These are phyloP conservation scores for Pythium volutum DNA, from an alignment of 352 stramenopile species.

Conservation along the genomic window DNA sequence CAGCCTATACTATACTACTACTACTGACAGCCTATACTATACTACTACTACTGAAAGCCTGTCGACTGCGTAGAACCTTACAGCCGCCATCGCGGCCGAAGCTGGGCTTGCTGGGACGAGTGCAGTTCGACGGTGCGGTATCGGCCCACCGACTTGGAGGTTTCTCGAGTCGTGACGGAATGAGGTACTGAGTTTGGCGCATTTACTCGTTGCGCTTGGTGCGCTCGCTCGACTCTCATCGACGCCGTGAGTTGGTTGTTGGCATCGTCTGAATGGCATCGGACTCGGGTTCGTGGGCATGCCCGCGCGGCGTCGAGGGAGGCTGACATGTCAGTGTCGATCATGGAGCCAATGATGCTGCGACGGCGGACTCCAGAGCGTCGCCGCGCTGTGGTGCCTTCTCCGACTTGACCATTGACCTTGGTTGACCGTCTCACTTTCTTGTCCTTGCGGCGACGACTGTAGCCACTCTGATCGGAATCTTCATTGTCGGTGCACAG, in stretches of 20 bases:
- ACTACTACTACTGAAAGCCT: no score
- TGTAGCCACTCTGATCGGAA: neutral
- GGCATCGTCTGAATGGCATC: neutral
- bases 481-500: neutral
- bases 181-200: neutral
- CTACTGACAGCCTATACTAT: no score
- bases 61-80: neutral
- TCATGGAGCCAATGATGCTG: neutral
- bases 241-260: conserved; percentile 1
- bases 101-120: neutral
- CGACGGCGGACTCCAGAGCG: neutral
- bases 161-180: neutral
- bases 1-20: no score
- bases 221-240: neutral
- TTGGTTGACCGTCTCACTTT: neutral
- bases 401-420: neutral
- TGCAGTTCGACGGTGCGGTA: neutral
- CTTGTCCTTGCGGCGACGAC: neutral
- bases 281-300: neutral
- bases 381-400: neutral
- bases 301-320: neutral
- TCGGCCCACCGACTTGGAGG: neutral
- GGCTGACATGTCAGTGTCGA: neutral
- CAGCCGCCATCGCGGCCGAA: neutral
- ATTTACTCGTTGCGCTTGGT: neutral